Percentiles rank a stretch among this genome's conserved stretches.
These are phyloP conservation scores for Candida pseudoviswanathii DNA, from an alignment of 1,139 yeast genomes.

Conservation along the genomic window DNA sequence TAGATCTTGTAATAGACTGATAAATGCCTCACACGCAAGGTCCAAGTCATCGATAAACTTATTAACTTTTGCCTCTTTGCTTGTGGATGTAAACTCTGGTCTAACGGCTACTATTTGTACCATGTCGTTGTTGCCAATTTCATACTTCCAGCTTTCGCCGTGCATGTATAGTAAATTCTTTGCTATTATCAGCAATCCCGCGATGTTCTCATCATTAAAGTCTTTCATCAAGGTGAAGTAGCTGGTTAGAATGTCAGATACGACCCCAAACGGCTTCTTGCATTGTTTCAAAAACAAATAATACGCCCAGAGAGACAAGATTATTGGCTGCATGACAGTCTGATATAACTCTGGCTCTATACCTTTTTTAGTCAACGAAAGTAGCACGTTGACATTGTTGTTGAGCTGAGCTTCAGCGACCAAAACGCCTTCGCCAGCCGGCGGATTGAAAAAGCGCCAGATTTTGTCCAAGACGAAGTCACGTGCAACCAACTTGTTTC, in stretches of 20 bases:
- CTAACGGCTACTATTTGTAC: constrained; percentile 43
- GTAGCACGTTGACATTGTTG: constrained; percentile 63
- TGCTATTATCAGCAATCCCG: constrained; percentile 40
- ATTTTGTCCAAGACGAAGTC: constrained; percentile 61
- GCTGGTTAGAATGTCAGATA: constrained; percentile 49
- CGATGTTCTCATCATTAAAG: constrained; percentile 19
- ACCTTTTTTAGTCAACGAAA: constrained; percentile 60
- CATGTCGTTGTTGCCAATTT: constrained; percentile 54
- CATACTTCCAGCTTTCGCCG: constrained; percentile 54
- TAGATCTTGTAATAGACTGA: constrained; percentile 50
- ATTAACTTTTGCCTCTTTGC: constrained; percentile 26
- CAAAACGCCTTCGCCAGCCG: constrained; percentile 10
- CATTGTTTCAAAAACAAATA: constrained; percentile 49
- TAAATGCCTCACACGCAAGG: constrained; percentile 45
- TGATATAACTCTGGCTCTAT: constrained; percentile 43
- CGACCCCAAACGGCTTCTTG: constrained; percentile 42
- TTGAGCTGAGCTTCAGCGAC: constrained; percentile 54
- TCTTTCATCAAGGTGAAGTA: constrained; percentile 45
- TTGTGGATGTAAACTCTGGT: constrained; percentile 12
- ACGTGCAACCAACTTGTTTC: constrained; percentile 51
- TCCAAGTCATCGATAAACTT: constrained; percentile 54
- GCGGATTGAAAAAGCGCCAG: constrained; percentile 48
- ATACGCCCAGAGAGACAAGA: constrained; percentile 63
- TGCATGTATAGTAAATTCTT: constrained; percentile 47
- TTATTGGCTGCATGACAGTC: constrained; percentile 47